These are phyloP conservation scores for Adansonia gregorii DNA, from an alignment of 441 rosid species.

Conservation along the genomic window DNA sequence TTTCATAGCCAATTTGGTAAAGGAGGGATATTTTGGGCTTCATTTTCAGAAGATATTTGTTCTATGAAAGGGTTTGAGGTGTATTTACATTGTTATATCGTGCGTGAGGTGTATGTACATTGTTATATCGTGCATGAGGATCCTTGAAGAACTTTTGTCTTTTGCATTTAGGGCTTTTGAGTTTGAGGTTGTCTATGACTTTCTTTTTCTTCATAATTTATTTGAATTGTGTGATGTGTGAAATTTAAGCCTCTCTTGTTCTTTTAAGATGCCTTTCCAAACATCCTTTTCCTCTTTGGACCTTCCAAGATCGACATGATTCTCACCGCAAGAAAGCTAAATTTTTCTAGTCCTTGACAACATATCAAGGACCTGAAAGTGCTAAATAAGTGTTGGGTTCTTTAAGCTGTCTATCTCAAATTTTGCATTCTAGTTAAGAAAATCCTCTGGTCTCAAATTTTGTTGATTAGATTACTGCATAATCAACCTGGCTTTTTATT, in stretches of 20 bases:
- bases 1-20: constrained; percentile 1
- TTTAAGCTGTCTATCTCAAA: background rate
- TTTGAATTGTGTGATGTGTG: constrained; percentile 1
- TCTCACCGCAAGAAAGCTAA: background rate
- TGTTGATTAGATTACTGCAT: background rate
- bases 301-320: background rate
- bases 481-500: constrained; percentile 6
- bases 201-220: background rate
- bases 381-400: background rate
- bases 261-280: background rate
- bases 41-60: background rate
- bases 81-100: background rate
- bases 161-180: background rate
- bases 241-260: background rate
- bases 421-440: background rate
- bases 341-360: background rate
- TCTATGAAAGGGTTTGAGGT: background rate
- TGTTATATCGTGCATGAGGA: background rate
- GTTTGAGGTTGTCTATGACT: background rate
- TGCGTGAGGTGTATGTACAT: background rate
- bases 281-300: background rate
- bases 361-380: background rate
- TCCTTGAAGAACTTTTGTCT: constrained; percentile 4
- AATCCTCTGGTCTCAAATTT: background rate
- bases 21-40: constrained; percentile 5